Percentiles rank a stretch among this genome's conserved stretches.
Evolutionary conservation across 2,329 filamentous ascomycete genomes (phyloP).

Genomic region (Phoma herbarum): DNA sequence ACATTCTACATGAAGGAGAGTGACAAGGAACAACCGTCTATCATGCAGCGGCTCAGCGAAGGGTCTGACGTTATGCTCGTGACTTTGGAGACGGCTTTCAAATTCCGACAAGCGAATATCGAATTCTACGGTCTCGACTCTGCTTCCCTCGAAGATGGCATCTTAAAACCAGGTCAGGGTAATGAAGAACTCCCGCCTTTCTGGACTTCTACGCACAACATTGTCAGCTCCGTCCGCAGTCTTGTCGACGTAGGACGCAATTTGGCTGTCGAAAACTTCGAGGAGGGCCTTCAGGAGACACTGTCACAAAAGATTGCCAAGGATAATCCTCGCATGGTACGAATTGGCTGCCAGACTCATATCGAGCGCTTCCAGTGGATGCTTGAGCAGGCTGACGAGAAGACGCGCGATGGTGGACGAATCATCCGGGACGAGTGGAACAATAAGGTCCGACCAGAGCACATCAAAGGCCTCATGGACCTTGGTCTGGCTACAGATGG

Average conservation of each 20-base stretch:
- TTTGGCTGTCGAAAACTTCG: constrained; percentile 52
- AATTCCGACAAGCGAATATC: constrained; percentile 76
- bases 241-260: constrained; percentile 55
- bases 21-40: constrained; percentile 62
- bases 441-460: constrained; percentile 51
- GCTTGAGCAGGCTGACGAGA: constrained; percentile 60
- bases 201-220: constrained; percentile 77
- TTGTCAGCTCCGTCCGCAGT: constrained; percentile 52
- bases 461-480: constrained; percentile 53
- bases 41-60: constrained; percentile 64
- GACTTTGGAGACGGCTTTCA: constrained; percentile 69
- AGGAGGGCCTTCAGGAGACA: constrained; percentile 45
- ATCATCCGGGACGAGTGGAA: constrained; percentile 56
- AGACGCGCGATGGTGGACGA: constrained; percentile 59
- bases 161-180: constrained; percentile 57
- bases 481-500: constrained; percentile 66
- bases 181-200: constrained; percentile 78
- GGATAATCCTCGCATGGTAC: constrained; percentile 61
- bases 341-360: constrained; percentile 66
- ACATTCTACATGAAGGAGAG: constrained; percentile 77
- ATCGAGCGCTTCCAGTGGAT: constrained; percentile 68
- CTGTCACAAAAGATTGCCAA: constrained; percentile 57
- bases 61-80: constrained; percentile 77
- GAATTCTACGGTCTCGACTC: constrained; percentile 75
- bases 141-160: constrained; percentile 65